These are phyloP conservation scores for Carex sylvatica DNA, from an alignment of 202 grass and related monocot species.

Conservation along the genomic window DNA sequence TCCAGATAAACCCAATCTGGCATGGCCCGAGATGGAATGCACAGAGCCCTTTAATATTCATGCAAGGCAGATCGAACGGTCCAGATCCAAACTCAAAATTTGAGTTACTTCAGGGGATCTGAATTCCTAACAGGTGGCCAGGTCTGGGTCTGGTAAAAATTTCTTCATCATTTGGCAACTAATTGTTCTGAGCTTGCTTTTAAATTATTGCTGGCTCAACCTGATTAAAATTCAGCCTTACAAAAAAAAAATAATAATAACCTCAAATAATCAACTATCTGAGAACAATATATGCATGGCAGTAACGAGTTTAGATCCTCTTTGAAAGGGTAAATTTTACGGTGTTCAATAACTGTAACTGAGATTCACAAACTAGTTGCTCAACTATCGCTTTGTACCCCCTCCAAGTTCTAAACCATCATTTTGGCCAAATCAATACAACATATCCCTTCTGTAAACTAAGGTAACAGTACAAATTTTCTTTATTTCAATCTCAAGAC, in stretches of 20 bases:
- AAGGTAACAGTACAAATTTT: background rate
- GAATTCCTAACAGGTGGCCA: background rate
- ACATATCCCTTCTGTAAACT: background rate
- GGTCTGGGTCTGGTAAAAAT: background rate
- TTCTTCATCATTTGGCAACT: background rate
- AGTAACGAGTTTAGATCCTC: background rate
- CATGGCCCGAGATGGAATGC: no score
- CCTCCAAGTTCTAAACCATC: background rate
- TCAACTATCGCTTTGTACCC: background rate
- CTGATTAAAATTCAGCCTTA: background rate
- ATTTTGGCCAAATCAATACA: background rate
- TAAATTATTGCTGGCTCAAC: background rate
- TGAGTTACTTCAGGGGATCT: background rate
- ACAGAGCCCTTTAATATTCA: no score
- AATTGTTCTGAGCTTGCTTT: background rate
- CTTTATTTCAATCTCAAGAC: background rate
- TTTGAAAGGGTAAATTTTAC: background rate
- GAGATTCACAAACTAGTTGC: background rate
- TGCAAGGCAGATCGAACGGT: no score
- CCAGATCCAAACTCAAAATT: no score
- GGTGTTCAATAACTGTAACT: background rate
- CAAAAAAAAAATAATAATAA: background rate
- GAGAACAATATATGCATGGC: background rate
- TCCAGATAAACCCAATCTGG: no score
- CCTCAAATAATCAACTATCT: no score